Base-by-base conservation (phyloP, 768 basidiomycete species). In the Panaeolus cyanescens region DNA sequence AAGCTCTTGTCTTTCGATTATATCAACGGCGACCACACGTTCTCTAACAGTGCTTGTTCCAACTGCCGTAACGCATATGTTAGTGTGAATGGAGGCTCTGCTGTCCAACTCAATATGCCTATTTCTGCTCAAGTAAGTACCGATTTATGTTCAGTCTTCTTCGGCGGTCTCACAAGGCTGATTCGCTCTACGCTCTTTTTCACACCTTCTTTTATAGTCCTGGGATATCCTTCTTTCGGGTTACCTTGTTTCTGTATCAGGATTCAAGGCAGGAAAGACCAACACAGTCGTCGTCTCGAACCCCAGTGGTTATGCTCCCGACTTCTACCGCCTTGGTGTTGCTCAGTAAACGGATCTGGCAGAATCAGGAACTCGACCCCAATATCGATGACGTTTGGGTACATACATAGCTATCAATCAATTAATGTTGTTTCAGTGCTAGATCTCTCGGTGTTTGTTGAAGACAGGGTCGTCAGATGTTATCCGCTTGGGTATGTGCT, bases 11-110 rank as follows among this genome's bases (percentile, higher is more conserved):
- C 80, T 10, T 67, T 82, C 36, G 80, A 81, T 65, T 83, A 81
- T 61, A 81, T 81, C 61, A 83, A 83, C 45, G 82, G 72, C 30
- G 82, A 82, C 50, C 72, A 75, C 32, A 72, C 73, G 8, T 78
- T 77, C 66, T 67, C 67, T 57, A 81, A 82, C 65, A 79, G 76
- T 0, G 80, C 65, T 8, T 82, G 81, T 69, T 81, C 82, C 5
- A 83, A 83, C 63, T 82, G 80, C 66, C 77, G 82, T 39, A 77
- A 81, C 50, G 77, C 77, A 9, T 77, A 78, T 40, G 71, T 82
- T 34, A 81, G 80, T 62, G 75, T 83, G 9, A 83, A 82, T 62
- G 80, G 78, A 15, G 80, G 78, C 6, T 59, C 73, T 6, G 69
- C 77, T 3, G 75, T 81, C 4, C 75, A 80, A 66, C 77, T 72